Evolutionary conservation across 73 alveolate genomes (phyloP), one percentile per base, ranked within the genome.

Genomic region (Blepharisma japonicum): DNA sequence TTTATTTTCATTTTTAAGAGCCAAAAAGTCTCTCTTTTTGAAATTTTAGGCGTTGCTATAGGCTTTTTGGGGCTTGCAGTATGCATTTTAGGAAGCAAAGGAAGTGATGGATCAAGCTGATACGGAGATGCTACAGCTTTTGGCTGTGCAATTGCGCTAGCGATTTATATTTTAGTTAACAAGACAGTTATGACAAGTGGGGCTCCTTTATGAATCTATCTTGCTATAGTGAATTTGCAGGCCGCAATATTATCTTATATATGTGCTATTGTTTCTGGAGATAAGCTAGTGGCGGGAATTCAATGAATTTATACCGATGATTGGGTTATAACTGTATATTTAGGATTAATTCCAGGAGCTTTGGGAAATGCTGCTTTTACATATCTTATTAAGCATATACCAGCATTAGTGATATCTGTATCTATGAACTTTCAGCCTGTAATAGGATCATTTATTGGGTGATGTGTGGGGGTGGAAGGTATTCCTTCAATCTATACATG

Each of bases 61-160:
- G 74, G 74, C 47, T 61, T 61, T 61, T 18, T 39, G 11, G 74
- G 74, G 14, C 14, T 61, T n/a, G 0, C 23, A 14, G 74, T 61
- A 2, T 14, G 14, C 14, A 14, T n/a, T 39, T 18, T 61, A 1
- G 74, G 5, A 61, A 25, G 46, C 11, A 25, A 61, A 14, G 23
- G 47, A 8, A 8, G 47, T 18, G 74, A 61, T 0, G 48, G 74
- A 1, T 14, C 74, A 25, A 61, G 47, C 14, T 20, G 14, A 8
- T 25, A 8, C 2, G 74, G 74, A 20, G 74, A 61, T 25, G 18
- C 23, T 14, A 1, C 5, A 8, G 74, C 74, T 25, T 61, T 61
- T 8, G 74, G n/a, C 39, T n/a, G 74, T 8, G 38, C 74, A 61
- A 9, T 61, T 18, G 74, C 74, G 3, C 2, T 61, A 2, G 39